A percentile compares a stretch with the other conserved stretches of the same genome.
Evolutionary conservation across 441 rosid species (phyloP).

Genomic region (Viola pubescens): DNA sequence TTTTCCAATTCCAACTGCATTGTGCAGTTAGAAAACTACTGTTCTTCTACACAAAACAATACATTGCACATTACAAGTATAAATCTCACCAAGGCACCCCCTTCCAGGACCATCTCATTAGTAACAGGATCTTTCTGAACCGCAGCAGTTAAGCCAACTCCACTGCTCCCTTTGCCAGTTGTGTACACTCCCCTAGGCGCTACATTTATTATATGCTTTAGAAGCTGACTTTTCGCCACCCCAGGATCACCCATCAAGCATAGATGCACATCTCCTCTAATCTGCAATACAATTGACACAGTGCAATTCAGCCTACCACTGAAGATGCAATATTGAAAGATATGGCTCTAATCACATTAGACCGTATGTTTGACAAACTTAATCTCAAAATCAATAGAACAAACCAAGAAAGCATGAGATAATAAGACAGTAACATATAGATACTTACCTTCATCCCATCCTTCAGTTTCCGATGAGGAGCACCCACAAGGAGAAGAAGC

Average conservation of each 20-base stretch:
- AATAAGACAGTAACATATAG: neutral
- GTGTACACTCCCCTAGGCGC: slow-evolving; percentile 98
- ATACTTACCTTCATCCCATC: slow-evolving; percentile 95
- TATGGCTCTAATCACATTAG: no score
- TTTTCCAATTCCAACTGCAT: neutral
- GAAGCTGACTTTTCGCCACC: slow-evolving; percentile 99
- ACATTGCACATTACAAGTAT: neutral
- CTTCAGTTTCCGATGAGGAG: slow-evolving; percentile 91
- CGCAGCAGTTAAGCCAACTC: slow-evolving; percentile 99
- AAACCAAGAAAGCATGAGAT: neutral
- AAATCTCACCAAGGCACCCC: slow-evolving; percentile 90
- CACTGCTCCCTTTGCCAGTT: slow-evolving; percentile 98
- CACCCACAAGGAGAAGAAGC: slow-evolving; percentile 96
- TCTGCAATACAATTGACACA: slow-evolving; percentile 40
- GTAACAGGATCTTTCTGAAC: slow-evolving; percentile 96
- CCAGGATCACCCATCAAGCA: slow-evolving; percentile 99
- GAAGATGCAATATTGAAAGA: neutral
- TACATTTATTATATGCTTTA: slow-evolving; percentile 95
- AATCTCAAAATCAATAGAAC: neutral
- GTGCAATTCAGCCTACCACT: neutral
- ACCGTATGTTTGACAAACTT: no score
- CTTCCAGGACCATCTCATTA: slow-evolving; percentile 99
- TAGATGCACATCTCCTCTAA: slow-evolving; percentile 94
- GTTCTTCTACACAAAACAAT: slow-evolving; percentile 5
- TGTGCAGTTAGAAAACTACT: neutral